Percentiles rank a stretch among this genome's conserved stretches.
These are phyloP conservation scores for Umbelopsis sp. DNA, from an alignment of 371 early-diverging fungal genomes.

Conservation along the genomic window DNA sequence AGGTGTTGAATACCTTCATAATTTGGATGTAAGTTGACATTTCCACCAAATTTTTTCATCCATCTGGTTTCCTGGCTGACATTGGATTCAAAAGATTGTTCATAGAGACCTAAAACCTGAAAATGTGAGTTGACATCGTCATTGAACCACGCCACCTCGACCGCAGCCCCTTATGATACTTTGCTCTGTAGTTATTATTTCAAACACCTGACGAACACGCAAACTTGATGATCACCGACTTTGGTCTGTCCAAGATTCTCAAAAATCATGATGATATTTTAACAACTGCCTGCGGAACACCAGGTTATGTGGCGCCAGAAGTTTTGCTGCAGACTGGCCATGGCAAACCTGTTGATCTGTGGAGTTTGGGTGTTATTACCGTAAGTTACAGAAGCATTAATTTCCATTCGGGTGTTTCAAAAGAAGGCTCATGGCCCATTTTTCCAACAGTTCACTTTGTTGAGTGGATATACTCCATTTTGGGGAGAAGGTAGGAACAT, in stretches of 20 bases:
- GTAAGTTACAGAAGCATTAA: conserved; percentile 21
- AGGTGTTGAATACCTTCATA: conserved; percentile 82
- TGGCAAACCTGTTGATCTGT: conserved; percentile 79
- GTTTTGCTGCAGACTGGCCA: conserved; percentile 72
- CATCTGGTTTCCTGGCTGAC: no score
- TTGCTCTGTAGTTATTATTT: conserved; percentile 55
- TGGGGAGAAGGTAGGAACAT: conserved; percentile 65
- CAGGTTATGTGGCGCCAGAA: conserved; percentile 92
- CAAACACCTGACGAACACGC: conserved; percentile 53
- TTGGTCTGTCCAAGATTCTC: conserved; percentile 79
- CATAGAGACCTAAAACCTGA: conserved; percentile 90
- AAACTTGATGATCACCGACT: conserved; percentile 74
- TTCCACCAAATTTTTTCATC: background rate
- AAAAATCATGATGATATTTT: conserved; percentile 67
- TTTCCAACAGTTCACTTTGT: conserved; percentile 67
- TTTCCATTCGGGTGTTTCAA: background rate
- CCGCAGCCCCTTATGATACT: background rate
- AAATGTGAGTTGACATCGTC: conserved; percentile 46
- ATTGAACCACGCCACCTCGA: background rate
- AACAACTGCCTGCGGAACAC: conserved; percentile 84
- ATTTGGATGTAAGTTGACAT: conserved; percentile 51
- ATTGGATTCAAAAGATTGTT: conserved; percentile 54
- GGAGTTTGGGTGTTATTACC: conserved; percentile 92
- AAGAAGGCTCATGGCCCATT: background rate
- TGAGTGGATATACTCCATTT: conserved; percentile 93